phyloP scores from a whole-genome alignment of 495 filamentous ascomycete genomes.

The Tuber microsphaerosporum region DNA sequence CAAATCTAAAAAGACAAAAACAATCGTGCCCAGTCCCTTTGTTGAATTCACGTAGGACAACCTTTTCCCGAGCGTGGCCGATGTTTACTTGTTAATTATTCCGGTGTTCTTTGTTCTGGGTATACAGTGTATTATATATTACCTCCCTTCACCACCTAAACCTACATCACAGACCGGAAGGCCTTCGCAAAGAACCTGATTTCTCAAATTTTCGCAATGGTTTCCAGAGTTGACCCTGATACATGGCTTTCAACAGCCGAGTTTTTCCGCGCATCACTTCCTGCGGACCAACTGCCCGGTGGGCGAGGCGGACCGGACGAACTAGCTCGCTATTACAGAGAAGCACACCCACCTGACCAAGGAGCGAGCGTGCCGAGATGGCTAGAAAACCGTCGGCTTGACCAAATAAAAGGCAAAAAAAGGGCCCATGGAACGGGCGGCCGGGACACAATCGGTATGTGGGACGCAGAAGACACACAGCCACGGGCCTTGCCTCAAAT shows the following conservation, averaged over 20 bases:
- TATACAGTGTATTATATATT: neutral
- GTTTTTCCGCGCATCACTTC: neutral
- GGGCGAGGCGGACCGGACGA: neutral
- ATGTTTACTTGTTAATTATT: neutral
- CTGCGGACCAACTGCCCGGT: neutral
- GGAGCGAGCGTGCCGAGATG: neutral
- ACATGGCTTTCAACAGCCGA: slow-evolving; percentile 2
- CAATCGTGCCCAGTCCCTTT: neutral
- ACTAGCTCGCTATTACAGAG: neutral
- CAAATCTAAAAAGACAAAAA: neutral
- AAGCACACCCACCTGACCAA: neutral
- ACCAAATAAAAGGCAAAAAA: neutral
- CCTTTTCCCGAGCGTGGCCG: neutral
- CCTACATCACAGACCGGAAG: neutral
- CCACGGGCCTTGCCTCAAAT: neutral
- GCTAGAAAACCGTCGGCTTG: neutral
- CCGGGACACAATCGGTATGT: neutral
- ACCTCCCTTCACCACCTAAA: neutral
- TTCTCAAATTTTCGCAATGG: neutral
- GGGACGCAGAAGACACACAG: neutral
- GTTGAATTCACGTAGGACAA: neutral
- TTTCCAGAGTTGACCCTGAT: neutral
- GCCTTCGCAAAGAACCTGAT: neutral
- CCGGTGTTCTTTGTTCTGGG: neutral
- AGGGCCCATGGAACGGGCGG: neutral